Evolutionary conservation across 352 stramenopile genomes (phyloP).

Genomic region (Phytophthora meadii): DNA sequence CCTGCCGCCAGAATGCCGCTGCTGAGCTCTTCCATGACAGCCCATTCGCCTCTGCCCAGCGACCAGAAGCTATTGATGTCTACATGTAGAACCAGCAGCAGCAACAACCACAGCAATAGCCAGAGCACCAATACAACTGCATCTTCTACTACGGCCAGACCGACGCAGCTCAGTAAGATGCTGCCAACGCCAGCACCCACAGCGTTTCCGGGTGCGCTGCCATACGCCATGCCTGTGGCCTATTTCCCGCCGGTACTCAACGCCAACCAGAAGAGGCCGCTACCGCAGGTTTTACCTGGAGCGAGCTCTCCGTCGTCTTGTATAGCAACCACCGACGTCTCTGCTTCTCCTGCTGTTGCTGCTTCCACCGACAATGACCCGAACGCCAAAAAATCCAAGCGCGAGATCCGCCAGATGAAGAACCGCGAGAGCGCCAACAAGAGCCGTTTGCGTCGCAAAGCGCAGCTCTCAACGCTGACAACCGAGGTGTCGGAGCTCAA

Average conservation of each 20-base stretch:
- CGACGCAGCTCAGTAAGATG: slow-evolving; percentile 14
- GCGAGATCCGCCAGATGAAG: slow-evolving; percentile 88
- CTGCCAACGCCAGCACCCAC: slow-evolving; percentile 2
- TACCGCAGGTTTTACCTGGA: slow-evolving; percentile 52
- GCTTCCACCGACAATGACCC: slow-evolving; percentile 23
- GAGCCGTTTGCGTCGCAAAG: slow-evolving; percentile 76
- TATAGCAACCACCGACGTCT: neutral
- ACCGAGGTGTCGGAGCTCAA: slow-evolving; percentile 69
- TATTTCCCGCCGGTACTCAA: slow-evolving; percentile 52
- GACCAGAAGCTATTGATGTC: slow-evolving; percentile 31
- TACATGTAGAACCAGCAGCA: slow-evolving; percentile 1
- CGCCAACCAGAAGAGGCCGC: slow-evolving; percentile 61
- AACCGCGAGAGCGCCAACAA: slow-evolving; percentile 89
- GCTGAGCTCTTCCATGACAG: slow-evolving; percentile 11
- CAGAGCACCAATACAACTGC: slow-evolving; percentile 1
- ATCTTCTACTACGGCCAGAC: slow-evolving; percentile 2
- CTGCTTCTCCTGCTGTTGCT: slow-evolving; percentile 4
- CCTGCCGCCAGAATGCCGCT: slow-evolving; percentile 22
- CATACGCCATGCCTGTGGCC: slow-evolving; percentile 70
- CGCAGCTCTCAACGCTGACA: slow-evolving; percentile 66
- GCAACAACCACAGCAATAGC: neutral
- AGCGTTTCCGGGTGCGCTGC: slow-evolving; percentile 40
- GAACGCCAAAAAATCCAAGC: slow-evolving; percentile 74
- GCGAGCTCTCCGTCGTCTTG: slow-evolving; percentile 12
- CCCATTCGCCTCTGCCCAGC: slow-evolving; percentile 28